A percentile compares a stretch with the other conserved stretches of the same genome.
Evolutionary conservation across 345 rosid genomes (phyloP).

Genomic region (Abelmoschus esculentus): DNA sequence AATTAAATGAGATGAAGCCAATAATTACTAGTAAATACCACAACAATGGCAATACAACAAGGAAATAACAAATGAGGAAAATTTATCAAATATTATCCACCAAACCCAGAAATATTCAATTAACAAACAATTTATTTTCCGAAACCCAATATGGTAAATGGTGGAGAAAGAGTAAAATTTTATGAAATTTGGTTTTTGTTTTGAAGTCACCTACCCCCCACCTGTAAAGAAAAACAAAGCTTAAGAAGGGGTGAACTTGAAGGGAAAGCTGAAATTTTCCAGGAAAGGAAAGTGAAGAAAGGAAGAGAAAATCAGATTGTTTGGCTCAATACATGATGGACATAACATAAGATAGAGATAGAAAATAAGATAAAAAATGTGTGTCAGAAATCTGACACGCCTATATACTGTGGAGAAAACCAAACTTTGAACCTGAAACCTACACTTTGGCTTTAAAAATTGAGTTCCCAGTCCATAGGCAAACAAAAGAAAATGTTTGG

Average conservation of each 20-base stretch:
- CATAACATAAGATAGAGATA: conserved; percentile 1
- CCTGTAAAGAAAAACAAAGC: neutral
- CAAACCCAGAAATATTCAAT: conserved; percentile 9
- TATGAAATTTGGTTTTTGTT: conserved; percentile 15
- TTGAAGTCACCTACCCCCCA: conserved; percentile 1
- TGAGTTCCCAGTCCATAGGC: conserved; percentile 2
- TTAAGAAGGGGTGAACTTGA: neutral
- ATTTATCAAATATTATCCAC: conserved; percentile 10
- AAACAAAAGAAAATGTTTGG: neutral
- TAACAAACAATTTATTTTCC: neutral
- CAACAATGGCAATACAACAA: conserved; percentile 28
- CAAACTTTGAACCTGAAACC: conserved; percentile 8
- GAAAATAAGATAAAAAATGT: neutral
- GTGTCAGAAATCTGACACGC: conserved; percentile 26
- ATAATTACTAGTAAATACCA: neutral
- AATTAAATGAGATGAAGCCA: conserved; percentile 6
- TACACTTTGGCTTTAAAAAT: conserved; percentile 14
- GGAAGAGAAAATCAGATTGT: conserved; percentile 8
- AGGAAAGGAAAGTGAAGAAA: conserved; percentile 8
- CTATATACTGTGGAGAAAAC: conserved; percentile 1
- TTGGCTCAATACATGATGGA: conserved; percentile 20
- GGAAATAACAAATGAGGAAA: conserved; percentile 11
- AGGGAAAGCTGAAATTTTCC: conserved; percentile 14
- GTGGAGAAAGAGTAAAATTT: conserved; percentile 11
- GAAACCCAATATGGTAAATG: conserved; percentile 12